Evolutionary conservation across 306 rosid genomes (phyloP).

Genomic region (Citrullus colocynthis): DNA sequence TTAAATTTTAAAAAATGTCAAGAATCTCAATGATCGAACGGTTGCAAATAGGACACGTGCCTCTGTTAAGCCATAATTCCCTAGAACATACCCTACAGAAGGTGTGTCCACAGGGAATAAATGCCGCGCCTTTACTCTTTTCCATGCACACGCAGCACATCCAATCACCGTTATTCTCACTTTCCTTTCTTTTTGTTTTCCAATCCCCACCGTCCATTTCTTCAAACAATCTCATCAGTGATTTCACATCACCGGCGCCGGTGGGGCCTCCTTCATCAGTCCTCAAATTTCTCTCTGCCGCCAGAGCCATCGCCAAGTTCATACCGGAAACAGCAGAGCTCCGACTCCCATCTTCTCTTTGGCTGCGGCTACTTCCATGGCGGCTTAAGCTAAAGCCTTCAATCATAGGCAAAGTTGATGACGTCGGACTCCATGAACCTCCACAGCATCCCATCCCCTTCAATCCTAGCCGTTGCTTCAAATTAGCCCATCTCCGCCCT

Average conservation of each 20-base stretch:
- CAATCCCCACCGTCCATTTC: slow-evolving; percentile 21
- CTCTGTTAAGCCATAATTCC: slow-evolving; percentile 19
- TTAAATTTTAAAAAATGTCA: slow-evolving; percentile 8
- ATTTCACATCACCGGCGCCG: slow-evolving; percentile 4
- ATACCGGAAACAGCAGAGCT: slow-evolving; percentile 7
- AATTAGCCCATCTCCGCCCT: slow-evolving; percentile 10
- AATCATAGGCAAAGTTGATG: slow-evolving; percentile 14
- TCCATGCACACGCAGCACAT: slow-evolving; percentile 28
- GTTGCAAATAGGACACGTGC: slow-evolving; percentile 18
- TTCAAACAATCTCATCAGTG: slow-evolving; percentile 20
- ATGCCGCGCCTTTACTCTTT: slow-evolving; percentile 22
- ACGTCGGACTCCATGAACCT: slow-evolving; percentile 12
- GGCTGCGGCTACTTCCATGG: slow-evolving; percentile 1
- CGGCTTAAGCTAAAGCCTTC: slow-evolving; percentile 1
- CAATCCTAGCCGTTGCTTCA: slow-evolving; percentile 18
- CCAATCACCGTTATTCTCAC: slow-evolving; percentile 12
- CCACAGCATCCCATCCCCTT: slow-evolving; percentile 17
- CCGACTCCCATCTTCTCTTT: background rate
- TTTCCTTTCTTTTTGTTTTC: slow-evolving; percentile 9
- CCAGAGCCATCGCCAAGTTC: slow-evolving; percentile 24
- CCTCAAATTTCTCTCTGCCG: slow-evolving; percentile 22
- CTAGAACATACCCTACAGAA: slow-evolving; percentile 24
- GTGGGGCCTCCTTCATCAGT: slow-evolving; percentile 11
- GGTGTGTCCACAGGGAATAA: slow-evolving; percentile 26
- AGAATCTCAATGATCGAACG: slow-evolving; percentile 23